Percentiles rank a stretch among this genome's conserved stretches.
Conservation (phyloP, 768 basidiomycete species). For the Filobasidium wieringae region DNA sequence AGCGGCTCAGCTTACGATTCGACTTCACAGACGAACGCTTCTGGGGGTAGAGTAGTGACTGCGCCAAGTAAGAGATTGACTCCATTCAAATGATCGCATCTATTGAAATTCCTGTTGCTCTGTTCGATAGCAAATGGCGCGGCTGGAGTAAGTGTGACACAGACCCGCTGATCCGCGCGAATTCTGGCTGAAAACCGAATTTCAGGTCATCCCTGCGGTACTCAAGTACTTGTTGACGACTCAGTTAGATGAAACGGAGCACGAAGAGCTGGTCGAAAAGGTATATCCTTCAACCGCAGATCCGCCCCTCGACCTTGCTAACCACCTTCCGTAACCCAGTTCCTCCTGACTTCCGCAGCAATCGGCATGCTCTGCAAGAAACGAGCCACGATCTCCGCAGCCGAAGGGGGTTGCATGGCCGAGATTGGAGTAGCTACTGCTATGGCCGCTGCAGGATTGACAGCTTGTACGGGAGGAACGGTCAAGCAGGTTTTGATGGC, state of each 20-base stretch:
- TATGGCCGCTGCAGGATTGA: slow-evolving; percentile 89
- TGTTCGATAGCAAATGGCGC: slow-evolving; percentile 65
- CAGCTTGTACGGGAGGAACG: slow-evolving; percentile 70
- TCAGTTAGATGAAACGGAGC: not conserved
- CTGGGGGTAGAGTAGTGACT: slow-evolving; percentile 86
- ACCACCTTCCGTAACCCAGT: slow-evolving; percentile 39
- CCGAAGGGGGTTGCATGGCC: slow-evolving; percentile 60
- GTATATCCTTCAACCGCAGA: not conserved
- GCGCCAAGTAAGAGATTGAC: slow-evolving; percentile 47
- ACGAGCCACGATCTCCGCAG: slow-evolving; percentile 91
- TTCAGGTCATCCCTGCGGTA: slow-evolving; percentile 55
- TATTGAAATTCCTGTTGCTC: no score
- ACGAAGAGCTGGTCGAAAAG: slow-evolving; percentile 1
- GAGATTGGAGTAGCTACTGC: slow-evolving; percentile 88
- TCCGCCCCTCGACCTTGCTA: slow-evolving; percentile 51
- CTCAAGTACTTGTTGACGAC: slow-evolving; percentile 62
- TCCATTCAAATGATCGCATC: no score
- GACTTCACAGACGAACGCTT: slow-evolving; percentile 45
- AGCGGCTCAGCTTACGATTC: not conserved
- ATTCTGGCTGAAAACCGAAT: no score
- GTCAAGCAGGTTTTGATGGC: slow-evolving; percentile 40
- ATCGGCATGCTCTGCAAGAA: slow-evolving; percentile 94
- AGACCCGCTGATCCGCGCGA: not conserved
- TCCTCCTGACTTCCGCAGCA: slow-evolving; percentile 67
- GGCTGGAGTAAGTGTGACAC: slow-evolving; percentile 46